phyloP scores from a whole-genome alignment of 75 land plant genomes.

The Ceratopteris richardii region DNA sequence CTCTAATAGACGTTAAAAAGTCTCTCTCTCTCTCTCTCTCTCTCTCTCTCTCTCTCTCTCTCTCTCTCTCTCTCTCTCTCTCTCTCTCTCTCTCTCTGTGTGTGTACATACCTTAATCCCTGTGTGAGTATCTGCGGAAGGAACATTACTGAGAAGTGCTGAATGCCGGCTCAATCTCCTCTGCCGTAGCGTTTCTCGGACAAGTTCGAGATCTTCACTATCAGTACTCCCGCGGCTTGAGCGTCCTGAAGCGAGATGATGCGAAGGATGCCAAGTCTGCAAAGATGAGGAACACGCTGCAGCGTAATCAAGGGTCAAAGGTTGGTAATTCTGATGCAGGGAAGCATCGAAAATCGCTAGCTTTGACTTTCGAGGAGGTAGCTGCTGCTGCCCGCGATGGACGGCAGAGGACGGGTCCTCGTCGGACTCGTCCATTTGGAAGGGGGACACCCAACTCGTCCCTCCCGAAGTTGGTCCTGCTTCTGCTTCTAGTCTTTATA shows the following conservation, averaged over 20 bases:
- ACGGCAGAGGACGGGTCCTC: not conserved
- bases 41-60: too few species aligned
- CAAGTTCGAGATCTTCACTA: not conserved
- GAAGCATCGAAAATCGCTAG: too few species aligned
- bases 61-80: not conserved
- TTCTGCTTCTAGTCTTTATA: too few species aligned
- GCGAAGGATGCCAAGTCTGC: not conserved
- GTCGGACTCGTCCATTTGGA: not conserved
- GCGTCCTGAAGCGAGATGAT: not conserved
- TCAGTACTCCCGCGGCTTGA: slow-evolving; percentile 3
- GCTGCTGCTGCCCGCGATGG: not conserved
- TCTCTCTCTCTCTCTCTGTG: too few species aligned
- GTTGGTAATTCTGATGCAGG: too few species aligned
- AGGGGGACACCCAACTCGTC: too few species aligned
- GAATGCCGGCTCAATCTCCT: not conserved
- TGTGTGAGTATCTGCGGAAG: not conserved
- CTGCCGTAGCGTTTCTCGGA: not conserved
- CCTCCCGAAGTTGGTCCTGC: too few species aligned
- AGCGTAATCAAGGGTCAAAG: too few species aligned
- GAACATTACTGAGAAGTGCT: not conserved
- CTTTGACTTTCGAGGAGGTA: not conserved
- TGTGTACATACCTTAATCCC: not conserved
- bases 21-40: not conserved
- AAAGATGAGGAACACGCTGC: too few species aligned
- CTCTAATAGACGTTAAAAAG: too few species aligned